Evolutionary conservation across 2,329 filamentous ascomycete genomes (phyloP), one percentile per base, ranked within the genome.

Genomic region (Stagonosporopsis chrysanthemi): DNA sequence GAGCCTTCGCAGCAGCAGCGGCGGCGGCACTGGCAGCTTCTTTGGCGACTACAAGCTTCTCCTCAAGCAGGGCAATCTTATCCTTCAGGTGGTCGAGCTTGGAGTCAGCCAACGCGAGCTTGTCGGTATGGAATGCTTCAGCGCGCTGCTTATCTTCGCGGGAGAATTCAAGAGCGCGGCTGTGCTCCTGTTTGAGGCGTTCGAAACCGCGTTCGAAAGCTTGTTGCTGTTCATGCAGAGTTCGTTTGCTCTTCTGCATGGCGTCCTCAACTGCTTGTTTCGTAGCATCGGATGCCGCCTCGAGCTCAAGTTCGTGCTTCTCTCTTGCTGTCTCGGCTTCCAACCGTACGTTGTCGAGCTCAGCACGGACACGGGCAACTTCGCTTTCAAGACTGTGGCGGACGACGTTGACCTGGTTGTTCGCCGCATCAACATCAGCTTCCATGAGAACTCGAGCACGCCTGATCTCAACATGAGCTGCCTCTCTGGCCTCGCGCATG

Each of bases 31-130:
- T 87, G 9, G 92, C 93, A 29, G 93, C 93, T 71, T 92, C 88
- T 74, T 93, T 93, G 23, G 94, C 89, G 66, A 98, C 90, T 67
- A 96, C 89, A 15, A 99, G 84, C 76, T 92, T 94, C 75, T 97
- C 93, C 74, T 97, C 92, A 1, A 98, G 83, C 67, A 96, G 90
- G 4, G 84, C 78, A 24, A 97, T 86, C 67, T 91, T 91, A 68
- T 97, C 93, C 73, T 96, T 89, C 22, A 96, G 85, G 73, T 96
- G 90, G 66, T 92, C 87, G 4, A 89, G 86, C 82, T 94, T 96
- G 54, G 92, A 91, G 8, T 93, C 87, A 0, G 92, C 91, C 54
- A 98, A 83, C 62, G 86, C 88, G 52, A 98, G 84, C 24, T 90
- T 88, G 71, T 97, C 92, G 44, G 90, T 84, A 40, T 96, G 85